Evolutionary conservation across 805 yeast species (phyloP), one percentile per base, ranked within the genome.

Genomic region (Metschnikowia hibisci): DNA sequence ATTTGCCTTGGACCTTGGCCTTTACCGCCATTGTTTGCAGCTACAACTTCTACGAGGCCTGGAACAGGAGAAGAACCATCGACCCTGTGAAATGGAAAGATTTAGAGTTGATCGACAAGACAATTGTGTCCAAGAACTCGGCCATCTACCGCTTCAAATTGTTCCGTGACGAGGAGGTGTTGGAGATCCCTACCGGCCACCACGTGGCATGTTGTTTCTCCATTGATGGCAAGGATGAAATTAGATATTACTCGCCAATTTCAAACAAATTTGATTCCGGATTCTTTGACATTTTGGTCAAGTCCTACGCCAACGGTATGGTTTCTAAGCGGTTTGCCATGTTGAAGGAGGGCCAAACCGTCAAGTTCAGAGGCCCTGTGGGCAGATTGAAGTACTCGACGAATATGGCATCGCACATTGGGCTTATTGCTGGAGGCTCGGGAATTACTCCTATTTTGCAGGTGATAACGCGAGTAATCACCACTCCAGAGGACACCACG

Each of bases 391-490:
- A 77, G 27, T 83, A 82, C 59, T 45, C 56, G 32, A 53, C 73
- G 20, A 83, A 83, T 57, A 75, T 78, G 68, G 82, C 80, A 32
- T 75, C 75, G 47, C 77, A 80, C 46, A 71, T 86, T 44, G 80
- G 81, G 14, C 73, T 86, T 67, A 71, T 86, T 53, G 91, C 90
- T 6, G 95, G 93, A 52, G 95, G 95, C 14, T 80, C 91, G 0
- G 95, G 97, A 41, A 83, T 90, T 50, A 87, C 96, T 7, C 96
- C 97, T 30, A 81, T 87, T 66, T 74, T 85, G 57, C 95, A 89
- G 65, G 84, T 90, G 12, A 70, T 86, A 41, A 81, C 85, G 47
- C 77, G 77, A 46, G 73, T 84, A 39, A 77, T 84, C 48, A 84
- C 89, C 13, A 79, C 82, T 22, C 81, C 87, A 3, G 80, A 74